Percentiles rank a stretch among this genome's conserved stretches.
Conservation (phyloP, 208 protist genomes). For the Endotrypanum monterogeii region DNA sequence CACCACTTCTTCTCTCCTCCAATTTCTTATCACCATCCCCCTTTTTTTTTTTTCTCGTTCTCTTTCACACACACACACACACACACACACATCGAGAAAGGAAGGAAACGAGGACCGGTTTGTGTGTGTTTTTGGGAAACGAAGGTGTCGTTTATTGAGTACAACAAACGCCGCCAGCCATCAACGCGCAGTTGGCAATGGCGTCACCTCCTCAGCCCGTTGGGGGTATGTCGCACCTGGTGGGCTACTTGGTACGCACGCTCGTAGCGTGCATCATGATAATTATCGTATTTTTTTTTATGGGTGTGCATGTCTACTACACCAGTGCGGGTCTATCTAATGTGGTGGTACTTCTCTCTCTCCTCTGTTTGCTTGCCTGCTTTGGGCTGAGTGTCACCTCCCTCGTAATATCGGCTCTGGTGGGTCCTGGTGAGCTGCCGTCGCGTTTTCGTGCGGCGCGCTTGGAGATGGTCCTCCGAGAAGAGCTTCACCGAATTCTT, state of each 20-base stretch:
- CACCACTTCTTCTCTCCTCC: neutral
- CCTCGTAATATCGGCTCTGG: constrained; percentile 7
- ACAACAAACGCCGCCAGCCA: neutral
- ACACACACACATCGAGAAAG: constrained; percentile 9
- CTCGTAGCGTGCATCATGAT: constrained; percentile 1
- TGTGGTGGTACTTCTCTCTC: constrained; percentile 12
- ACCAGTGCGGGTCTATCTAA: constrained; percentile 23
- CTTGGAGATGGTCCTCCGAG: constrained; percentile 50
- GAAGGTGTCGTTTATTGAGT: no score
- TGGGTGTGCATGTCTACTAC: constrained; percentile 30
- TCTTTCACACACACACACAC: neutral
- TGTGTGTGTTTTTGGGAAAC: no score
- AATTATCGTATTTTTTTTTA: constrained; percentile 11
- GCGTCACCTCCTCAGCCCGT: neutral
- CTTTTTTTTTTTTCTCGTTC: neutral
- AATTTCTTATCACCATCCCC: no score
- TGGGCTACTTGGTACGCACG: constrained; percentile 16
- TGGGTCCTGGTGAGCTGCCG: constrained; percentile 37
- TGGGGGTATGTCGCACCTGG: constrained; percentile 24
- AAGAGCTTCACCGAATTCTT: constrained; percentile 31
- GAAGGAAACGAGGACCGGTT: neutral
- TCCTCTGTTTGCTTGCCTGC: constrained; percentile 24
- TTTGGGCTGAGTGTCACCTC: constrained; percentile 22
- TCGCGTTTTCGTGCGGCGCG: constrained; percentile 37
- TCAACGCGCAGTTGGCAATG: constrained; percentile 1